Percentiles rank a stretch among this genome's conserved stretches.
Evolutionary conservation across 2,329 filamentous ascomycete species (phyloP).

Genomic region (Aspergillus quadrilineatus): DNA sequence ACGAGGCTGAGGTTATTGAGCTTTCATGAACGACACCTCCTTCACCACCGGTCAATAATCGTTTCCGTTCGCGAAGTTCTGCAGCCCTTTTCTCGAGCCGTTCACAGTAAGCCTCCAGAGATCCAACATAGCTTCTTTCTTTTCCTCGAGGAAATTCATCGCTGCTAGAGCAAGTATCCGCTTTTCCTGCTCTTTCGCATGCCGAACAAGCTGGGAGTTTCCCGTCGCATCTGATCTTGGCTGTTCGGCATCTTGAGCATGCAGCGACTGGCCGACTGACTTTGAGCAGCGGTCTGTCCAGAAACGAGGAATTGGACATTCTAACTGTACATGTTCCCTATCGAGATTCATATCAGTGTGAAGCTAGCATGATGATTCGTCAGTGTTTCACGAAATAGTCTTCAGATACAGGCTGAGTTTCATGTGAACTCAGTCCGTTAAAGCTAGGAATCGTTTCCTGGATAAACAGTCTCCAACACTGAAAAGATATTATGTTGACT

Average conservation of each 20-base stretch:
- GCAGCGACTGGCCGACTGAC: slow-evolving; percentile 78
- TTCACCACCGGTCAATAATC: slow-evolving; percentile 26
- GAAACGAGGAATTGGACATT: slow-evolving; percentile 37
- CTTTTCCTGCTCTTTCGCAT: slow-evolving; percentile 86
- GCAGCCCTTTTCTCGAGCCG: slow-evolving; percentile 75
- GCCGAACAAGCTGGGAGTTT: slow-evolving; percentile 93
- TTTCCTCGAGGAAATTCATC: slow-evolving; percentile 96
- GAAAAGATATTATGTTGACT: background rate
- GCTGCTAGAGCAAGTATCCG: slow-evolving; percentile 86
- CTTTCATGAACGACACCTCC: slow-evolving; percentile 32
- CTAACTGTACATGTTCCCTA: slow-evolving; percentile 26
- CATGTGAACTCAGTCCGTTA: background rate
- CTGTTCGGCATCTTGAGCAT: slow-evolving; percentile 78
- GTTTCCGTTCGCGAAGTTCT: slow-evolving; percentile 41
- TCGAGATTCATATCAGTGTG: background rate
- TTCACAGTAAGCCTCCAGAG: slow-evolving; percentile 87
- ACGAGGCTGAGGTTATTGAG: slow-evolving; percentile 38
- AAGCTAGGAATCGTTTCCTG: background rate
- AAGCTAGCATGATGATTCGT: background rate
- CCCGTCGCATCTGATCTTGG: slow-evolving; percentile 97
- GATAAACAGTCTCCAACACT: background rate
- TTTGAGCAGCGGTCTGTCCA: slow-evolving; percentile 44
- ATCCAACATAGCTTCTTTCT: slow-evolving; percentile 93
- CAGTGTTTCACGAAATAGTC: background rate
- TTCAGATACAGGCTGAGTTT: background rate